These are phyloP conservation scores for Xylariaceae sp. DNA, from an alignment of 2,329 filamentous ascomycete genomes.

Conservation along the genomic window DNA sequence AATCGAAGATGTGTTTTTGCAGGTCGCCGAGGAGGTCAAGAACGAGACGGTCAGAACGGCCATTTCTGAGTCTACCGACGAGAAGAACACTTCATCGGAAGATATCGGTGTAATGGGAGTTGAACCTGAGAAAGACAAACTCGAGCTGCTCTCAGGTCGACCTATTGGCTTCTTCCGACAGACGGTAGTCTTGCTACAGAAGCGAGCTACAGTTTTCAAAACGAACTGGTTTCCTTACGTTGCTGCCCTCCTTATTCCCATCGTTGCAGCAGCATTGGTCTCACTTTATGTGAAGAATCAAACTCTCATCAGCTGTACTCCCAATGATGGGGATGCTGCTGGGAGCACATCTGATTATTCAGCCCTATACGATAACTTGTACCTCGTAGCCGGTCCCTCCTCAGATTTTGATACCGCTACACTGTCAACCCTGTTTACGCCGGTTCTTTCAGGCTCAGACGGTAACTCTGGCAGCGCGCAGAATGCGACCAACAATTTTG, in stretches of 20 bases:
- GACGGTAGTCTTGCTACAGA: conserved; percentile 70
- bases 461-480: background rate
- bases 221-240: conserved; percentile 75
- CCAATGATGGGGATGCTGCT: conserved; percentile 29
- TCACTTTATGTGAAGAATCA: conserved; percentile 66
- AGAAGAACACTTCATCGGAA: conserved; percentile 25
- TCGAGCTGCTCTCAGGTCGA: conserved; percentile 65
- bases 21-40: conserved; percentile 76
- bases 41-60: conserved; percentile 40
- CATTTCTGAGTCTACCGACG: conserved; percentile 12
- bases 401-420: conserved; percentile 36
- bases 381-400: conserved; percentile 44
- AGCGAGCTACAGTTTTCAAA: conserved; percentile 73
- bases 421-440: conserved; percentile 37
- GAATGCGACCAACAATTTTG: conserved; percentile 23
- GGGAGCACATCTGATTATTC: conserved; percentile 37
- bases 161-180: conserved; percentile 69
- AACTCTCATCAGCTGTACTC: conserved; percentile 29
- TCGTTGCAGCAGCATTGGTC: conserved; percentile 75
- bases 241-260: conserved; percentile 72
- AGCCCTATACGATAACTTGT: conserved; percentile 34
- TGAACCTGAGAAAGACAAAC: conserved; percentile 34
- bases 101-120: conserved; percentile 15
- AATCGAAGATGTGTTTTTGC: conserved; percentile 89
- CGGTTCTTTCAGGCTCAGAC: conserved; percentile 36